Conservation (phyloP, 2,329 filamentous ascomycete species). For the Macrophomina tecta region DNA sequence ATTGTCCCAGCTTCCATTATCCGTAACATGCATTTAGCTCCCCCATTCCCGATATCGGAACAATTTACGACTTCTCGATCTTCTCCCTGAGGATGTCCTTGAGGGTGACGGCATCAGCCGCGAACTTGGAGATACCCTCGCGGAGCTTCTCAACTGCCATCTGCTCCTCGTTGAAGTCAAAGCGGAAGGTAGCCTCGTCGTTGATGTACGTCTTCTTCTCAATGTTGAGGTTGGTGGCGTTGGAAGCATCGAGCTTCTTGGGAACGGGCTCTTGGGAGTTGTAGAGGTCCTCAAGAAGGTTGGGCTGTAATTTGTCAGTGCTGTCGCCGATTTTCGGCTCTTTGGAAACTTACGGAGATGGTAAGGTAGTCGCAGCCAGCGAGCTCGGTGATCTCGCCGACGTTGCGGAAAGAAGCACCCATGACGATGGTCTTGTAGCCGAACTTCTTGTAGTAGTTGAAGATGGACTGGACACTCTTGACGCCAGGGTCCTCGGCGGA, state of each 20-base stretch:
- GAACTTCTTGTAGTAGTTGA: slow-evolving; percentile 99
- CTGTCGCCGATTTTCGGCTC: neutral
- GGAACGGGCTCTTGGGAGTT: slow-evolving; percentile 83
- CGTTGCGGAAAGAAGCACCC: slow-evolving; percentile 97
- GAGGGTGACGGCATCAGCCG: slow-evolving; percentile 90
- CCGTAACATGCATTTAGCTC: slow-evolving; percentile 15
- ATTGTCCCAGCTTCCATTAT: slow-evolving; percentile 23
- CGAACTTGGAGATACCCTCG: slow-evolving; percentile 99
- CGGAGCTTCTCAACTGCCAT: slow-evolving; percentile 99
- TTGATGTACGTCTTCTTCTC: slow-evolving; percentile 90
- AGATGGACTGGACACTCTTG: slow-evolving; percentile 90
- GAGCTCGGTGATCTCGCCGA: slow-evolving; percentile 96
- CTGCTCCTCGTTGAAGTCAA: slow-evolving; percentile 99
- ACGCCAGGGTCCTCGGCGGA: slow-evolving; percentile 95
- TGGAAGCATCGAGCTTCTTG: slow-evolving; percentile 84
- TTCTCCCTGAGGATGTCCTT: slow-evolving; percentile 92
- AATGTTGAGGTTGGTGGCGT: slow-evolving; percentile 72
- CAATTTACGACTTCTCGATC: slow-evolving; percentile 60
- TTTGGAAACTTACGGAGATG: slow-evolving; percentile 74
- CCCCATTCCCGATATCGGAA: slow-evolving; percentile 36
- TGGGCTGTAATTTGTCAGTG: slow-evolving; percentile 63
- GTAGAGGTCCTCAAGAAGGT: slow-evolving; percentile 90
- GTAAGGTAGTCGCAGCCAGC: slow-evolving; percentile 99
- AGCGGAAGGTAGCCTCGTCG: slow-evolving; percentile 90
- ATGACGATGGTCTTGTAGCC: slow-evolving; percentile 99